Base-by-base conservation (phyloP, 805 yeast species). In the Saccharomycopsis olivae region DNA sequence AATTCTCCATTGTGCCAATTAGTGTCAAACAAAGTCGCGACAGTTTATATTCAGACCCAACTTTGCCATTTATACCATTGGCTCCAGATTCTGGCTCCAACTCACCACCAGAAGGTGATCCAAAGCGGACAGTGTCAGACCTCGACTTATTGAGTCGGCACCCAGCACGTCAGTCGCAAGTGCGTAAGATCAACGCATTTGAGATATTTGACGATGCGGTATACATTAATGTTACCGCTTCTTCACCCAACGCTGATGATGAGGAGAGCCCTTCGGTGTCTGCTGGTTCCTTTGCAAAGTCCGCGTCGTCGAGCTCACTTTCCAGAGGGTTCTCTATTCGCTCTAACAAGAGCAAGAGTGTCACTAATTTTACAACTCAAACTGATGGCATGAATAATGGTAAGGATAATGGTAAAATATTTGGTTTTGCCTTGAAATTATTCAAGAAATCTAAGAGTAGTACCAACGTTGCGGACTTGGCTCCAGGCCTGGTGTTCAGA, bases 171-270 rank as follows among this genome's bases (percentile, higher is more conserved):
- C 25, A 23, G 10, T 23, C 25, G 10, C 43, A 38, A 14, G 33
- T 40, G 13, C 33, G 49, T 30, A 69, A 71, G 47, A 65, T 73
- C 1, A 78, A 73, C 53, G 70, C 82, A 0, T 78, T 66, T 53
- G 85, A 78, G 47, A 66, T 78, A 2, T 65, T 77, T 37, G 85
- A 78, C 54, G 85, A 78, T 49, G 77, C 81, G 1, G 65, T 74
- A 24, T 77, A 76, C 24, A 44, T 41, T 24, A 23, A 23, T 23
- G 25, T 6, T 8, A 23, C 25, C 10, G 25, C 25, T 10, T n/a
- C n/a, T n/a, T n/a, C n/a, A n/a, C 6, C 6, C 15, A 16, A 14
- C 13, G n/a, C 23, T 16, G 24, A 36, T 19, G 13, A 13, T 18
- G 27, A 31, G 29, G 10, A 25, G 16, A 30, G 6, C 16, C 20